A percentile compares a stretch with the other conserved stretches of the same genome.
Conservation (phyloP, 1,284 basidiomycete species). For the Ustilago tritici region DNA sequence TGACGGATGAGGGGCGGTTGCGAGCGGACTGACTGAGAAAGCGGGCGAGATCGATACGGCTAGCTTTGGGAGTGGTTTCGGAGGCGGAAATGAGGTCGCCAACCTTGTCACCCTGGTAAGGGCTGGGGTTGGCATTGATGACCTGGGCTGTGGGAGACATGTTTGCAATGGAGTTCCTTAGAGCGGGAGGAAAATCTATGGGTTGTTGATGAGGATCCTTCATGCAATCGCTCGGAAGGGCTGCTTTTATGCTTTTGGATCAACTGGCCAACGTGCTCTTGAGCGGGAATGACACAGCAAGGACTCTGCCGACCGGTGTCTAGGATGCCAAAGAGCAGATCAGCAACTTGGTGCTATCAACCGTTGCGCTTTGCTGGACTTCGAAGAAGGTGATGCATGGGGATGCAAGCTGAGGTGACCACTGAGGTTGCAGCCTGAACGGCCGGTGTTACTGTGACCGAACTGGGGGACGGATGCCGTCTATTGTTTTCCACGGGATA, state of each 20-base stretch:
- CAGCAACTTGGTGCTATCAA: not conserved
- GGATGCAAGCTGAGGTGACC: not conserved
- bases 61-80: constrained; percentile 30
- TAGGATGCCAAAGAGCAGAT: not conserved
- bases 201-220: not conserved
- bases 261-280: no score
- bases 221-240: not conserved
- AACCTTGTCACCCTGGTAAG: constrained; percentile 42
- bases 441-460: no score
- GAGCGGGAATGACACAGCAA: not conserved
- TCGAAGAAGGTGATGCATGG: not conserved
- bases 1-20: constrained; percentile 65
- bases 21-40: constrained; percentile 35
- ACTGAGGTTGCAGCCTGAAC: not conserved
- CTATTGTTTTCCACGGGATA: not conserved
- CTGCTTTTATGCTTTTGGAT: not conserved
- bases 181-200: not conserved
- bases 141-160: constrained; percentile 48
- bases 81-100: constrained; percentile 28
- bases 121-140: constrained; percentile 28
- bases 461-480: not conserved
- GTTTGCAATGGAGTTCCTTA: not conserved
- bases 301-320: not conserved
- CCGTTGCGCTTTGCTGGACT: not conserved
- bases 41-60: constrained; percentile 36